Evolutionary conservation across 2,329 filamentous ascomycete species (phyloP), one percentile per base, ranked within the genome.

Genomic region (Cercospora sp.): DNA sequence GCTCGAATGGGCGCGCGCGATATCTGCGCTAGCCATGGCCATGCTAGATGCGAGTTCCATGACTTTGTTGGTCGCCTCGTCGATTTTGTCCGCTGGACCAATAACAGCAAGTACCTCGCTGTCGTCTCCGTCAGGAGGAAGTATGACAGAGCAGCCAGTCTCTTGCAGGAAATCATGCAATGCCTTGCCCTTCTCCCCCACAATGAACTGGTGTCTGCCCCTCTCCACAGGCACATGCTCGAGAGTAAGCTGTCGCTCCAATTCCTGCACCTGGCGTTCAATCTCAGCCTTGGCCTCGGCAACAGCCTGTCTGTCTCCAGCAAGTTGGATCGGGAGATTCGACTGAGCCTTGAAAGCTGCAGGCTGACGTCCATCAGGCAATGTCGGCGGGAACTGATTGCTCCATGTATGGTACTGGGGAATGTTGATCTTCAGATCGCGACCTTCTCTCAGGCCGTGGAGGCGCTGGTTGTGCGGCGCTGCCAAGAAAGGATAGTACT

Each of bases 401-500:
- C 82, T 87, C 87, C 90, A 94, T 12, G 87, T 90, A 78, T 92
- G 88, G 79, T 96, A 91, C 62, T 91, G 86, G 53, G 95, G 95
- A 58, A 99, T 90, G 66, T 91, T 88, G 71, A 99, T 86, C 77
- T 91, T 90, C 40, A 97, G 85, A 69, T 92, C 91, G 70, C 90
- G 90, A 69, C 87, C 87, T 68, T 89, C 82, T 79, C 94, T 91
- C 63, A 97, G 84, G 42, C 86, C 86, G 71, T 87, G 85, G 65
- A 92, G 82, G 61, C 88, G 83, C 58, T 86, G 83, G 77, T 93
- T 92, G 78, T 91, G 87, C 9, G 90, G 88, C 60, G 93, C 93
- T 26, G 93, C 90, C 79, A 99, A 90, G 84, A 99, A 99, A 63
- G 94, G 94, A 81, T 95, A 99, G 80, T 95, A 96, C 78, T 97